Conservation (phyloP, 805 yeast genomes). For the Groenewaldozyma salmanticensis region DNA sequence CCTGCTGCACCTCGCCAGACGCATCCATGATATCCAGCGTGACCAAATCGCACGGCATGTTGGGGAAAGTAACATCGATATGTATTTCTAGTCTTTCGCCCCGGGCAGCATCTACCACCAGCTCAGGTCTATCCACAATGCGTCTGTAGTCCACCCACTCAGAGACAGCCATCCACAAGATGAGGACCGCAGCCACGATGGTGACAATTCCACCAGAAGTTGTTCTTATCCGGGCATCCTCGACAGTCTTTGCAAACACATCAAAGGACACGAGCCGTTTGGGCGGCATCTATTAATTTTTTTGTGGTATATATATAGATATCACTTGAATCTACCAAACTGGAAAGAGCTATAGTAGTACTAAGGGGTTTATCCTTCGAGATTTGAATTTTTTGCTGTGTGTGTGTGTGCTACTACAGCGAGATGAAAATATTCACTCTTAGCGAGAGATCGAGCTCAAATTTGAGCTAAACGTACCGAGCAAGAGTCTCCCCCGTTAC, state of each 20-base stretch:
- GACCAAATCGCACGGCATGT: conserved; percentile 71
- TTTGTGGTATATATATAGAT: background rate
- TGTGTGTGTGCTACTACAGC: too few relatives aligned
- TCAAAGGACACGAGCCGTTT: conserved; percentile 50
- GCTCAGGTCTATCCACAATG: conserved; percentile 65
- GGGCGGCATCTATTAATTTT: conserved; percentile 7
- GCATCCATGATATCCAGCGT: conserved; percentile 83
- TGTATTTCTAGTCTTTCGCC: conserved; percentile 67
- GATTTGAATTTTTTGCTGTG: too few relatives aligned
- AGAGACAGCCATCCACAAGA: conserved; percentile 51
- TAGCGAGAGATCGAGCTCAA: too few relatives aligned
- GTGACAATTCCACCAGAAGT: conserved; percentile 88
- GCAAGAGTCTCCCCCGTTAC: too few relatives aligned
- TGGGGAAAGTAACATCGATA: conserved; percentile 74
- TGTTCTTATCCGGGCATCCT: conserved; percentile 83
- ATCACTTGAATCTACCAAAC: too few relatives aligned
- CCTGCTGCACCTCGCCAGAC: conserved; percentile 74
- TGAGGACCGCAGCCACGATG: conserved; percentile 51
- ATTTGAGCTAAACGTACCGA: too few relatives aligned
- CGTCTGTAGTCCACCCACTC: conserved; percentile 71
- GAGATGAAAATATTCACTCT: too few relatives aligned
- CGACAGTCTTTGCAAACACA: conserved; percentile 90
- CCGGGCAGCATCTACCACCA: conserved; percentile 66
- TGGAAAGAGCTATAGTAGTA: too few relatives aligned
- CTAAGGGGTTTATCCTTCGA: too few relatives aligned